Evolutionary conservation across 768 basidiomycete species (phyloP).

Genomic region (Paxillus ammoniavirescens): DNA sequence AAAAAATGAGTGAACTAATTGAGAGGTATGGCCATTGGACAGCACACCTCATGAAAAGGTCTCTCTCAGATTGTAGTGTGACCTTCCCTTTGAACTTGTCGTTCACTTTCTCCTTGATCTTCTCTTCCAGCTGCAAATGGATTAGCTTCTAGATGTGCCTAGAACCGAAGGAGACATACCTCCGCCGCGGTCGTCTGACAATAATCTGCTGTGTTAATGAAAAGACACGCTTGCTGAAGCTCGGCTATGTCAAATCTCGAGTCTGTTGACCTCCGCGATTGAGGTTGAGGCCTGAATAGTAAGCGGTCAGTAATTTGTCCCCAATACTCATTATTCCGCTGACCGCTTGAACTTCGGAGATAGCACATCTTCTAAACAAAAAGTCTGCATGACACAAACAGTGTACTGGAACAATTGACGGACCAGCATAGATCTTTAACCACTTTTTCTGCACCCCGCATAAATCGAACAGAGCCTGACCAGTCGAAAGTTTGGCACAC

Average conservation of each 20-base stretch:
- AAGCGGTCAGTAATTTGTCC: constrained; percentile 2
- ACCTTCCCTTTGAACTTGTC: constrained; percentile 76
- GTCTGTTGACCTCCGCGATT: constrained; percentile 71
- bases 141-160: neutral
- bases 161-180: constrained; percentile 39
- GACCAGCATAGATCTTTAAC: constrained; percentile 90
- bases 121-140: constrained; percentile 77
- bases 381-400: neutral
- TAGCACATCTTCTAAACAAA: constrained; percentile 79
- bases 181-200: constrained; percentile 90
- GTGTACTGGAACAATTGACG: constrained; percentile 15
- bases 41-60: constrained; percentile 81
- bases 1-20: neutral
- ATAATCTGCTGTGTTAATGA: constrained; percentile 97
- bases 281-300: constrained; percentile 37
- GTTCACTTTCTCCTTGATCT: constrained; percentile 79
- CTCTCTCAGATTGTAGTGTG: constrained; percentile 80
- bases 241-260: constrained; percentile 73
- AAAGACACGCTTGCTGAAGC: constrained; percentile 78
- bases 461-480: constrained; percentile 80
- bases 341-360: constrained; percentile 72
- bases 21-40: neutral
- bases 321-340: neutral
- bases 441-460: constrained; percentile 87
- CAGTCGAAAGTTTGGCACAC: constrained; percentile 87